These are phyloP conservation scores for Alternaria solani DNA, from an alignment of 2,329 filamentous ascomycete genomes.

Conservation along the genomic window DNA sequence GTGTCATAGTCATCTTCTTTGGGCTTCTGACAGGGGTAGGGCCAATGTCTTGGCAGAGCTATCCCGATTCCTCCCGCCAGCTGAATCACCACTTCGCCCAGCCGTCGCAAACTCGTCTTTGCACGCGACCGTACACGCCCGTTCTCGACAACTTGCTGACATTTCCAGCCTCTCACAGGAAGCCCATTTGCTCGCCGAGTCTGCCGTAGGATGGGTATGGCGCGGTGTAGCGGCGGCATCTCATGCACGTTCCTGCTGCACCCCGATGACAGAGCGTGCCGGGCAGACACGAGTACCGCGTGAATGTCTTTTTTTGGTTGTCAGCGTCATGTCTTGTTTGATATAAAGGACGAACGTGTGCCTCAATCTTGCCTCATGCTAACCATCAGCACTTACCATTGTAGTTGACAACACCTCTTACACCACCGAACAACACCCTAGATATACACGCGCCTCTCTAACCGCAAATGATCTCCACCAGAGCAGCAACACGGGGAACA, in stretches of 20 bases:
- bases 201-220: conserved; percentile 15
- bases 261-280: conserved; percentile 31
- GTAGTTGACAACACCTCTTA: conserved; percentile 5
- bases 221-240: conserved; percentile 18
- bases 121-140: conserved; percentile 25
- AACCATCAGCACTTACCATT: conserved; percentile 21
- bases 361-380: conserved; percentile 30
- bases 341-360: conserved; percentile 39
- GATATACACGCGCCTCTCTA: conserved; percentile 13
- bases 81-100: conserved; percentile 19
- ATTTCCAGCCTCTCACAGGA: conserved; percentile 8
- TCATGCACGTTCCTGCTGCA: conserved; percentile 24
- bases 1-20: not conserved
- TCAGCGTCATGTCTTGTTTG: conserved; percentile 28
- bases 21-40: not conserved
- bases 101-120: conserved; percentile 25
- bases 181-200: conserved; percentile 12
- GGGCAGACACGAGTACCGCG: conserved; percentile 7
- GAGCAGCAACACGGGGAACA: conserved; percentile 32
- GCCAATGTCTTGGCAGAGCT: not conserved
- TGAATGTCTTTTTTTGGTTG: conserved; percentile 17
- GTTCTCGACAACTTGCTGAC: conserved; percentile 11
- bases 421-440: conserved; percentile 7
- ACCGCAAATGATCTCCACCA: conserved; percentile 41
- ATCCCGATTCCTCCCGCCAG: conserved; percentile 23